Base-by-base conservation (phyloP, 2,329 filamentous ascomycete genomes). In the Verticillium zaregamsianum region DNA sequence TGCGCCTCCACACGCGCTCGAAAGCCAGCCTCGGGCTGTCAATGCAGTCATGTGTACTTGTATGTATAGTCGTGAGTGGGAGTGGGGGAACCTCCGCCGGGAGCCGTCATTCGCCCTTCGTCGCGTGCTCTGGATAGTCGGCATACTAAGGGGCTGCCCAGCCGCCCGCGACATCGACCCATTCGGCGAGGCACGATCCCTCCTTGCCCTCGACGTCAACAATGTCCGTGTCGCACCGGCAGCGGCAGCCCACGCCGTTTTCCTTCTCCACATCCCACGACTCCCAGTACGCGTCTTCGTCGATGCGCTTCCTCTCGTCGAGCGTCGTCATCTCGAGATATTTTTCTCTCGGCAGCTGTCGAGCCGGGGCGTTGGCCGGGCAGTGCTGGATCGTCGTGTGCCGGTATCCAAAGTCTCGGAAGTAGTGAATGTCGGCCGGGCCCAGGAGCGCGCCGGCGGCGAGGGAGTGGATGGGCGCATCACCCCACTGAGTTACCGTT, bases 331-430 rank as follows among this genome's bases (percentile, higher is more conserved):
- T 86, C 76, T 97, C 93, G 17, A 96, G 86, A 73, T 83, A 97
- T 1, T 92, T 92, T 59, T 88, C 83, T 62, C 92, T 87, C 4
- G 90, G 86, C 54, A 97, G 83, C 77, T 99, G 95, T 57, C 91
- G 88, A 14, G 90, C 88, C 0, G 94, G 95, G 3, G 95, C 95
- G 72, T 99, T 99, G 60, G 93, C 93, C 1, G 95, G 95, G 71
- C 95, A 99, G 77, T 99, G 95, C 78, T 98, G 94, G 72, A 99
- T 99, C 3, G 95, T 99, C 7, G 95, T 99, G 77, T 99, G 95
- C 72, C 95, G 87, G 79, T 99, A 99, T 61, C 95, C 95, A 77
- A 98, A 94, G 75, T 99, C 95, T 69, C 95, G 92, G 88, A 99
- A 99, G 80, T 99, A 99, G 78, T 99, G 95, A 64, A 99, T 92